A percentile compares a stretch with the other conserved stretches of the same genome.
Evolutionary conservation across 2,329 filamentous ascomycete species (phyloP).

Genomic region (Trichophyton benhamiae): DNA sequence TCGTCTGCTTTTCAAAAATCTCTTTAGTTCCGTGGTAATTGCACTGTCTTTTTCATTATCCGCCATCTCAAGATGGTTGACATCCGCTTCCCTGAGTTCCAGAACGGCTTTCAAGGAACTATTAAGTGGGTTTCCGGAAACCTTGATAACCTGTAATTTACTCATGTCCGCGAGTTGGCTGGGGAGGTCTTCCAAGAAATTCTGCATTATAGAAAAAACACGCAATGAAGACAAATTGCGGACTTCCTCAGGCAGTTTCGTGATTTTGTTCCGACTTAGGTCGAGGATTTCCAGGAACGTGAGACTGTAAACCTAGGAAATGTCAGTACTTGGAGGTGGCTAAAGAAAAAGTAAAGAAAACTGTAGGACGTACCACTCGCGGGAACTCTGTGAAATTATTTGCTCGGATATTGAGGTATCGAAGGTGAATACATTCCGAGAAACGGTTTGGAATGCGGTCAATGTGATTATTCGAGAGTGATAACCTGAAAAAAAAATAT

Average conservation of each 20-base stretch:
- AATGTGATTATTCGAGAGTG: constrained; percentile 41
- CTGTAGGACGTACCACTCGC: constrained; percentile 42
- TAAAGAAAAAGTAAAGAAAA: not conserved
- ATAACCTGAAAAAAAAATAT: constrained; percentile 27
- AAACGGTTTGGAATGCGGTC: constrained; percentile 38
- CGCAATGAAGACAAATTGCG: constrained; percentile 72
- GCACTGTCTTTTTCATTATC: constrained; percentile 50
- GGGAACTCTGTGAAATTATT: constrained; percentile 50
- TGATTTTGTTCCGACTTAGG: constrained; percentile 76
- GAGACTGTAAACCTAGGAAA: constrained; percentile 64
- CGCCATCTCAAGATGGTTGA: constrained; percentile 41
- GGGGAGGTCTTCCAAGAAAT: constrained; percentile 73
- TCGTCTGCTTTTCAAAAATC: constrained; percentile 41
- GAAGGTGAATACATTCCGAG: constrained; percentile 36
- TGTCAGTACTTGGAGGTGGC: not conserved
- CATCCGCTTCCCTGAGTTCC: constrained; percentile 53
- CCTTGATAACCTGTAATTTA: constrained; percentile 76
- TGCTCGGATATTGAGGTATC: constrained; percentile 39
- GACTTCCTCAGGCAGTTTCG: constrained; percentile 64
- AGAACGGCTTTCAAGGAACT: constrained; percentile 64
- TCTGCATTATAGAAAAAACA: constrained; percentile 76
- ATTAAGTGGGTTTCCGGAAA: constrained; percentile 74
- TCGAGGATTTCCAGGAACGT: constrained; percentile 84
- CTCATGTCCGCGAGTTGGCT: constrained; percentile 78
- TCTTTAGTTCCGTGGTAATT: constrained; percentile 49